Evolutionary conservation across 495 filamentous ascomycete genomes (phyloP).

Genomic region (Mytilinidion resinicola): DNA sequence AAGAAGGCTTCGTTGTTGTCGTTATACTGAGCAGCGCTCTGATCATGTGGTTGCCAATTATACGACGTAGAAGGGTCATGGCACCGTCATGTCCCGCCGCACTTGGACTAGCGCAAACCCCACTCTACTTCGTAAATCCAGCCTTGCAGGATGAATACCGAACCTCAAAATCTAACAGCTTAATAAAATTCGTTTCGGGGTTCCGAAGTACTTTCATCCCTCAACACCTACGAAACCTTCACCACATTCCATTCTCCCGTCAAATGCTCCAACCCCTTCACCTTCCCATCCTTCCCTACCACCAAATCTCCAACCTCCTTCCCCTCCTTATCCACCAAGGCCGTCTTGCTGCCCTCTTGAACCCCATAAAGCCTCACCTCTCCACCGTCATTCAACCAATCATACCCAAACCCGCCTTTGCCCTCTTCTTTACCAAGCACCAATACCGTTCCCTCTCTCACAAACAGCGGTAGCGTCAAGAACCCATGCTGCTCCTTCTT

Average conservation of each 20-base stretch:
- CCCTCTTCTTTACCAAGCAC: slow-evolving; percentile 27
- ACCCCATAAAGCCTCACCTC: slow-evolving; percentile 24
- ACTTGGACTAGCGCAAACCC: too few species aligned
- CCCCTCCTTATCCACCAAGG: slow-evolving; percentile 20
- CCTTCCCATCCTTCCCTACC: slow-evolving; percentile 14
- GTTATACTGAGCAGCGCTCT: too few species aligned
- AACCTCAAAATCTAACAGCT: too few species aligned
- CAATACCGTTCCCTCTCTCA: slow-evolving; percentile 27
- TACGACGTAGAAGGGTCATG: too few species aligned
- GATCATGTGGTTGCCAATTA: too few species aligned
- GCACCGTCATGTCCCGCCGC: too few species aligned
- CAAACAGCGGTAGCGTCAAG: slow-evolving; percentile 23
- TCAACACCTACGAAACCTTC: too few species aligned
- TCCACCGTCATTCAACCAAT: slow-evolving; percentile 22
- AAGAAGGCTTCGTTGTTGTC: too few species aligned
- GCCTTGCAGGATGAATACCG: too few species aligned
- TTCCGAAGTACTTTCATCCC: too few species aligned
- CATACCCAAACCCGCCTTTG: slow-evolving; percentile 24
- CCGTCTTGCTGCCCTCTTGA: slow-evolving; percentile 20
- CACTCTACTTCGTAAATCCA: too few species aligned
- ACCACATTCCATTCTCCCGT: slow-evolving; percentile 21
- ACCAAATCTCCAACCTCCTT: slow-evolving; percentile 16
- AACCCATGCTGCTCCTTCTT: slow-evolving; percentile 28
- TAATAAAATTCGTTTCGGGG: too few species aligned
- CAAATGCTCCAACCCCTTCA: slow-evolving; percentile 11